Evolutionary conservation across 2,329 filamentous ascomycete species (phyloP).

Genomic region (Fusarium denticulatum): DNA sequence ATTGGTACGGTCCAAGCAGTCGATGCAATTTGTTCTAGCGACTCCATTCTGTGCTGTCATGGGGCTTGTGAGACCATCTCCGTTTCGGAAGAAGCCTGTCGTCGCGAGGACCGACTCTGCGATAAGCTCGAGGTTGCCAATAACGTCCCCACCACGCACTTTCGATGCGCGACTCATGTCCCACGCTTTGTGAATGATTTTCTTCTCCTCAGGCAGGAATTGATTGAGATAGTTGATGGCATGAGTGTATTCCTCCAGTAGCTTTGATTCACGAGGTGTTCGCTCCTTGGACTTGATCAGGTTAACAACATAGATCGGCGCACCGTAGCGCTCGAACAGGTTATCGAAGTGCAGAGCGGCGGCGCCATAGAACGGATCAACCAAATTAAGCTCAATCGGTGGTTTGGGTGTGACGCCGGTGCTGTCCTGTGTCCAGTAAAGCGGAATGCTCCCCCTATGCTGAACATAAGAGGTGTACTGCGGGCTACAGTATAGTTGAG

Average conservation of each 20-base stretch:
- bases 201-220: slow-evolving; percentile 83
- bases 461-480: slow-evolving; percentile 97
- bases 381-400: slow-evolving; percentile 92
- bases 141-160: slow-evolving; percentile 90
- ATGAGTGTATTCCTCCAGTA: slow-evolving; percentile 86
- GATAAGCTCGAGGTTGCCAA: slow-evolving; percentile 88
- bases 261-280: slow-evolving; percentile 88
- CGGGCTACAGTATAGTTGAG: slow-evolving; percentile 84
- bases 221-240: slow-evolving; percentile 94
- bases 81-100: slow-evolving; percentile 96
- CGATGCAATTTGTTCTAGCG: slow-evolving; percentile 96
- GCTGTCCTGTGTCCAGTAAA: slow-evolving; percentile 97
- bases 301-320: slow-evolving; percentile 91
- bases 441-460: slow-evolving; percentile 93
- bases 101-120: slow-evolving; percentile 85
- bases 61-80: slow-evolving; percentile 72
- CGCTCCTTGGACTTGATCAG: slow-evolving; percentile 90
- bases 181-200: slow-evolving; percentile 94
- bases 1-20: slow-evolving; percentile 96
- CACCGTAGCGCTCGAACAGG: slow-evolving; percentile 90
- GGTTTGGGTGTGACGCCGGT: slow-evolving; percentile 96
- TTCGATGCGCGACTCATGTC: slow-evolving; percentile 98
- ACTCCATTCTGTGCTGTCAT: slow-evolving; percentile 86
- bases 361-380: slow-evolving; percentile 94
- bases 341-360: slow-evolving; percentile 96